Evolutionary conservation across 495 filamentous ascomycete species (phyloP).

Genomic region (Acidiella bohemica): DNA sequence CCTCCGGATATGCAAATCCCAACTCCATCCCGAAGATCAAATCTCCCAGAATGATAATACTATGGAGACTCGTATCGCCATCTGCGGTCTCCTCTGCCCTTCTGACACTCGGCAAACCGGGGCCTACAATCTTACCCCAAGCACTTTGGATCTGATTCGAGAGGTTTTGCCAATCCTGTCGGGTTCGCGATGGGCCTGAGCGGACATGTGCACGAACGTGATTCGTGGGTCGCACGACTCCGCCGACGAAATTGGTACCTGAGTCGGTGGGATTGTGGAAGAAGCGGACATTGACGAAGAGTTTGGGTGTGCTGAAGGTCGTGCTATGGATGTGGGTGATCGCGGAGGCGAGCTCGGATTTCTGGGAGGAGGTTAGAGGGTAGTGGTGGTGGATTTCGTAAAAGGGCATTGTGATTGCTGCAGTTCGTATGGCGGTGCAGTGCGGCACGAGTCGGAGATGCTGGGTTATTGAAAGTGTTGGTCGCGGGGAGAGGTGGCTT

Average conservation of each 20-base stretch:
- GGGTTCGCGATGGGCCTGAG: slow-evolving; percentile 15
- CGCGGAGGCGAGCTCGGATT: slow-evolving; percentile 19
- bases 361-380: slow-evolving; percentile 17
- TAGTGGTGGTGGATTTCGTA: slow-evolving; percentile 23
- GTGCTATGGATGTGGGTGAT: slow-evolving; percentile 24
- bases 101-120: slow-evolving; percentile 8
- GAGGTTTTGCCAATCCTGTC: slow-evolving; percentile 13
- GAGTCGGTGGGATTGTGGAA: too few species aligned
- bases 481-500: too few species aligned
- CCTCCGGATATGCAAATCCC: slow-evolving; percentile 20
- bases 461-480: too few species aligned
- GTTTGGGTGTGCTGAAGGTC: slow-evolving; percentile 17
- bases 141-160: slow-evolving; percentile 3
- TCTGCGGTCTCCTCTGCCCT: slow-evolving; percentile 4
- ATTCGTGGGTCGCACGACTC: slow-evolving; percentile 11
- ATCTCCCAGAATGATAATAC: slow-evolving; percentile 20
- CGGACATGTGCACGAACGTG: slow-evolving; percentile 21
- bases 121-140: slow-evolving; percentile 15
- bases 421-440: too few species aligned
- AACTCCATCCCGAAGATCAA: slow-evolving; percentile 19
- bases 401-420: slow-evolving; percentile 26
- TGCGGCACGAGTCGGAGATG: too few species aligned
- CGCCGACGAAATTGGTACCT: slow-evolving; percentile 2
- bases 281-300: slow-evolving; percentile 26
- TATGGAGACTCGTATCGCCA: slow-evolving; percentile 16